Evolutionary conservation across 2,329 filamentous ascomycete species (phyloP), one percentile per base, ranked within the genome.

Genomic region (Orbilia brochopaga): DNA sequence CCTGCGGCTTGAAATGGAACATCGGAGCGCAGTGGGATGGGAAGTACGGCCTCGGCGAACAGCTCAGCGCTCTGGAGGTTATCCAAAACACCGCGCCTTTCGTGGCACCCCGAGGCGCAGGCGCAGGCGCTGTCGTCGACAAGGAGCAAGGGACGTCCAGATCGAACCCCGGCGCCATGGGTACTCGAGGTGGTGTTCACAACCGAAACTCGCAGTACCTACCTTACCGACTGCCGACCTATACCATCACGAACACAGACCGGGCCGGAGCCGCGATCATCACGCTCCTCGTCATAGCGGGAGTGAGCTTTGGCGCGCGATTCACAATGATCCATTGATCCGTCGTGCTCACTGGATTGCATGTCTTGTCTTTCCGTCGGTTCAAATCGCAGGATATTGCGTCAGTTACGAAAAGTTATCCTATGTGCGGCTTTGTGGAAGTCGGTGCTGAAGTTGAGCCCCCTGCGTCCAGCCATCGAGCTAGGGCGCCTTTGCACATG

Each of bases 1-100:
- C 82, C 27, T 91, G 89, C 76, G 86, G 87, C 4, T 85, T 88
- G 74, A 83, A 83, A 75, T 90, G 88, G 88, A 87, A 86, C 73
- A 79, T 81, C 0, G 83, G 82, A 42, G 48, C 65, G 2, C n/a
- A 75, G 1, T 90, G 82, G 75, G 85, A 87, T 73, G 83, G 83
- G 48, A 84, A 81, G 66, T 82, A 81, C 11, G 88, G 88, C 60
- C 87, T 90, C 7, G 85, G 88, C 46, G 82, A 88, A 78, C 86
- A 90, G 81, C 88, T 90, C 84, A 87, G 85, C 75, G 87, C 86
- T 0, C 80, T 90, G 24, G 83, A 85, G 24, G 83, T 87, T 11
- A 80, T 90, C 74, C 86, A 86, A 78, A 87, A 69, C 1, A 80
- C 87, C 2, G 79, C 89, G 46, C 79, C 81, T 8, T 76, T 79